Evolutionary conservation across 2,329 filamentous ascomycete species (phyloP).

Genomic region (Ceratocystis alfenasii): DNA sequence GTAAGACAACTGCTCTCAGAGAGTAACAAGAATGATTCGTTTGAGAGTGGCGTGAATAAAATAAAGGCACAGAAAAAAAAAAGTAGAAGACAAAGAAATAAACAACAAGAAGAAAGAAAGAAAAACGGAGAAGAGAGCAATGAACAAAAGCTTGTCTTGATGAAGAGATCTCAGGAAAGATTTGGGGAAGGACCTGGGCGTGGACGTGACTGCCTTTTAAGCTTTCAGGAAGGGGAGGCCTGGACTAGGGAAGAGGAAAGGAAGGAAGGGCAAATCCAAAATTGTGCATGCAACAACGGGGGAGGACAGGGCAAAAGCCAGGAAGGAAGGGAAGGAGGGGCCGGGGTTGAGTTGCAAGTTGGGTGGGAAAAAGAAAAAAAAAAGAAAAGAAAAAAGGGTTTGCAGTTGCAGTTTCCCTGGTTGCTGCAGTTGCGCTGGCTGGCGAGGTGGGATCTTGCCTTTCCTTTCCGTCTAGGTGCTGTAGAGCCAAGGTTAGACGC

Average conservation of each 20-base stretch:
- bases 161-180: not conserved
- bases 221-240: not conserved
- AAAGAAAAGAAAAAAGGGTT: not conserved
- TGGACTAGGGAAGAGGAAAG: not conserved
- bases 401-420: not conserved
- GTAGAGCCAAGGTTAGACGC: not conserved
- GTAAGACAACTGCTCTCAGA: conserved; percentile 1
- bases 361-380: not conserved
- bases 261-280: not conserved
- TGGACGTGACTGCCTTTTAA: conserved; percentile 7
- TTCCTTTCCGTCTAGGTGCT: not conserved
- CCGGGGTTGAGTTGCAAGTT: not conserved
- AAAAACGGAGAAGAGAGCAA: not conserved
- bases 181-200: not conserved
- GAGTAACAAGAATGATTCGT: conserved; percentile 2
- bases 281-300: not conserved
- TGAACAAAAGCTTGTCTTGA: conserved; percentile 10
- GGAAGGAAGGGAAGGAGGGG: not conserved
- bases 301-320: not conserved
- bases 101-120: conserved; percentile 13
- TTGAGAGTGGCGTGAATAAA: conserved; percentile 10
- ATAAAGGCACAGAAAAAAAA: conserved; percentile 10
- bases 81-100: conserved; percentile 8
- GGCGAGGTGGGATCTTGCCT: too few relatives aligned
- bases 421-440: not conserved